Evolutionary conservation across 257 asterid genomes (phyloP), one percentile per base, ranked within the genome.

Genomic region (Oldenlandia corymbosa): DNA sequence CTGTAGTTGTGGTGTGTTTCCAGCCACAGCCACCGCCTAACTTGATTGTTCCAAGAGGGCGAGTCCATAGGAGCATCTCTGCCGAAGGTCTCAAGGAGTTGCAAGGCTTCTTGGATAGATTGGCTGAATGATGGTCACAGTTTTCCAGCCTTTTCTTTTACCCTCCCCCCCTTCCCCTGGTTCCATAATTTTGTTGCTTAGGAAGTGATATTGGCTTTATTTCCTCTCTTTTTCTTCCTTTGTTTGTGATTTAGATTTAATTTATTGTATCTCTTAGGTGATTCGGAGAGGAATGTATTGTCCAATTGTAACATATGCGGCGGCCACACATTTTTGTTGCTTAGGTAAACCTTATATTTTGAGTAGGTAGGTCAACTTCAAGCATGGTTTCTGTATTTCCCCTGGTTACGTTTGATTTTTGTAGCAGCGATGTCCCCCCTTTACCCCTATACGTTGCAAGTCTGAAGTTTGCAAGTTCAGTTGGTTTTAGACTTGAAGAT

Each of bases 61-160:
- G 91, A 61, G 95, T 92, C 10, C 91, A 89, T n/a, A 77, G 99
- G 76, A 92, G 97, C 81, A 69, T 93, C 27, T 87, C 96, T 18
- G 96, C 99, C 0, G 99, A 92, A 79, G 97, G 97, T 59, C 76
- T 92, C 79, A 87, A 82, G 79, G 96, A 87, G 82, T 66, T 92
- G 84, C 88, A 83, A 65, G 67, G 94, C 71, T 87, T 84, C 84
- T 75, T 92, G 85, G 91, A 89, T 74, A 54, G 68, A 68, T 73
- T 89, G 77, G 80, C 81, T 54, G 75, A 45, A 64, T 88, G 84
- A 74, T 67, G 73, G 34, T 54, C 76, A 58, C 45, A 64, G 45
- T 36, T 27, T 75, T 49, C 34, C 14, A 11, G n/a, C n/a, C n/a
- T n/a, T 5, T 48, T 46, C 12, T 46, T 45, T 4, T 13, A 3